Evolutionary conservation across 106 monocot species (phyloP), one percentile per base, ranked within the genome.

Genomic region (Hemerocallis citrina): DNA sequence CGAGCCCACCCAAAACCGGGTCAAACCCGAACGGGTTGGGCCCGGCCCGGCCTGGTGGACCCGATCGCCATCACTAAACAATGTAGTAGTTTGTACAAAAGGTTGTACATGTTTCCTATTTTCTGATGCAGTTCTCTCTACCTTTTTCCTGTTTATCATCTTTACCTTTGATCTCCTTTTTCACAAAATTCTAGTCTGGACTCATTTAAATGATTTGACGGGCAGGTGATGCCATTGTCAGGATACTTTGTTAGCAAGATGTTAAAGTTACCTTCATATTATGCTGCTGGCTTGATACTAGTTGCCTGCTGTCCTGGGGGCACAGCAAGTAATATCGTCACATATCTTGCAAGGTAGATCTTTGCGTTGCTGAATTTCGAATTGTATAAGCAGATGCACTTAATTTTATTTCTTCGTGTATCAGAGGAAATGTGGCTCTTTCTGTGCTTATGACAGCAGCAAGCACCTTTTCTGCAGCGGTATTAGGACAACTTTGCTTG

Each of bases 261-360:
- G 25, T 74, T 95, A 27, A 81, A 74, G n/a, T 74, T 89, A 55
- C 89, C 94, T 60, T 79, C 94, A 37, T 64, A 83, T 69, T 95
- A 86, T 81, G 89, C 94, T 56, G 89, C 89, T 72, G 89, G 94
- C 8, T 68, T 95, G 43, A 89, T 95, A 70, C 56, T 95, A 28
- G 89, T 95, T 20, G 29, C 74, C n/a, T 95, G 94, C 83, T 95
- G 94, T 28, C 94, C 94, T 47, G 94, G 94, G 79, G 94, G 94
- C 47, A 90, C 86, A 25, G 86, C 90, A 20, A 96, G 95, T 67
- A 96, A 96, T 47, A 87, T 96, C 12, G 80, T 96, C 55, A 96
- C 95, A 28, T 96, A 87, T 75, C 74, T 96, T 52, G 90, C 95
- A 44, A 59, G 82, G 90, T 96, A 66, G 54, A 21, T n/a, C 17